Percentiles rank a stretch among this genome's conserved stretches.
Conservation (phyloP, 2,329 filamentous ascomycete genomes). For the Myriosclerotinia duriaeana region DNA sequence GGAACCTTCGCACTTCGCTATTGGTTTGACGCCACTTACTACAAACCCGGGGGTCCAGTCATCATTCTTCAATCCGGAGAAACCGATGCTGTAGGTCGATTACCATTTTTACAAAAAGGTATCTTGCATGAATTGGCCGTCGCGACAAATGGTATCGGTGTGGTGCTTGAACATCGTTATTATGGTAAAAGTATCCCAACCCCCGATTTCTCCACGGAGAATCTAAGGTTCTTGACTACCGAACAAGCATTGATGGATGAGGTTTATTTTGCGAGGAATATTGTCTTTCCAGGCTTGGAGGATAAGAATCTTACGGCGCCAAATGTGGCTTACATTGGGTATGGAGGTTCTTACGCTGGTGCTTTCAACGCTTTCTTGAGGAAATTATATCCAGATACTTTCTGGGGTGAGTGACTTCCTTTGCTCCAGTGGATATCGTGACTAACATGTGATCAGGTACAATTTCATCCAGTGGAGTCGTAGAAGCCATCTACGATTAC, state of each 20-base stretch:
- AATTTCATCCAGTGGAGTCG: slow-evolving; percentile 79
- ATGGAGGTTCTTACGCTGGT: slow-evolving; percentile 83
- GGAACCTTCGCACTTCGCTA: slow-evolving; percentile 71
- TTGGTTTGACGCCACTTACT: slow-evolving; percentile 78
- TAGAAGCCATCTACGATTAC: slow-evolving; percentile 74
- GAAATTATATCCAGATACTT: slow-evolving; percentile 73
- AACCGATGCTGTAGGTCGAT: slow-evolving; percentile 58
- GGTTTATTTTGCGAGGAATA: slow-evolving; percentile 74
- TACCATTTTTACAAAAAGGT: slow-evolving; percentile 74
- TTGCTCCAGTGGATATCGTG: too few relatives aligned
- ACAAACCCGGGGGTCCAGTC: slow-evolving; percentile 75
- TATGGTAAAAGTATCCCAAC: slow-evolving; percentile 76
- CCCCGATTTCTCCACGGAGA: slow-evolving; percentile 64
- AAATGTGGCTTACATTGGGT: slow-evolving; percentile 70
- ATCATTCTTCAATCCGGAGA: slow-evolving; percentile 76
- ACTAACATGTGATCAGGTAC: slow-evolving; percentile 44
- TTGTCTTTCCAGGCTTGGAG: slow-evolving; percentile 69
- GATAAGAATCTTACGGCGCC: slow-evolving; percentile 64
- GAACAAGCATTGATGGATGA: slow-evolving; percentile 80
- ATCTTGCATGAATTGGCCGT: slow-evolving; percentile 69
- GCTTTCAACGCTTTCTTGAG: slow-evolving; percentile 75
- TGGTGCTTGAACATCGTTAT: slow-evolving; percentile 84
- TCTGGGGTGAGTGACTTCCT: slow-evolving; percentile 55
- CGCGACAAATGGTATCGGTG: slow-evolving; percentile 71
- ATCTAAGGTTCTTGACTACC: slow-evolving; percentile 77